Evolutionary conservation across 768 basidiomycete genomes (phyloP), one percentile per base, ranked within the genome.

Genomic region (Tylopilus intermedius): DNA sequence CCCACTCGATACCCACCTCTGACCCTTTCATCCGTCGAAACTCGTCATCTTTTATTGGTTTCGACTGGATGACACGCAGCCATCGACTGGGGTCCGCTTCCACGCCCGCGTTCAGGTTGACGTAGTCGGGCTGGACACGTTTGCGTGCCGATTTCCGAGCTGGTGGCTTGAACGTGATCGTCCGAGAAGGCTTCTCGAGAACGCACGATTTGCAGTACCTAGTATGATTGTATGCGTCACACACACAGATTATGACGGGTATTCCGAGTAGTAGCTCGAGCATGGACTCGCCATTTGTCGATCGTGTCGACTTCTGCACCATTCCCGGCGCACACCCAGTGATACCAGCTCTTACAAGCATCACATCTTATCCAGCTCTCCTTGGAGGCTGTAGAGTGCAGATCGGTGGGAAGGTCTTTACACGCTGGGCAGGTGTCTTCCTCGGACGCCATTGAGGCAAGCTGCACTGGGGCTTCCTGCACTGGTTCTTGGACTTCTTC

Each of bases 321-420:
- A 41, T 82, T 78, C 24, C 86, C 85, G 13, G 79, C 86, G 68
- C 89, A 91, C 53, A 79, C 74, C 87, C 88, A 92, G 63, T 91
- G 88, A 65, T 82, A 91, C 89, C 88, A 91, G 29, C 73, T 78
- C 69, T 84, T 85, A 74, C 88, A 90, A 21, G 78, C 77, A 61
- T 91, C 90, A 65, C 91, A 94, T 57, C 82, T 72, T 51, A 93
- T 82, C 91, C 90, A 94, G 61, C 74, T 81, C 57, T 89, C 87
- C 65, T 85, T 84, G 56, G 81, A 78, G 47, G 71, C 74, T 3
- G 72, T 64, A 24, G 65, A 65, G 29, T 70, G 60, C 15, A 67
- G 49, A 48, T 65, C 63, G 18, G 44, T 21, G 9, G 67, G 56
- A 37, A 70, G 64, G 42, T 67, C 66, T 45, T 74, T 73, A 64